phyloP scores from a whole-genome alignment of 192 early-diverging fungal genomes.

The Podila epicladia region DNA sequence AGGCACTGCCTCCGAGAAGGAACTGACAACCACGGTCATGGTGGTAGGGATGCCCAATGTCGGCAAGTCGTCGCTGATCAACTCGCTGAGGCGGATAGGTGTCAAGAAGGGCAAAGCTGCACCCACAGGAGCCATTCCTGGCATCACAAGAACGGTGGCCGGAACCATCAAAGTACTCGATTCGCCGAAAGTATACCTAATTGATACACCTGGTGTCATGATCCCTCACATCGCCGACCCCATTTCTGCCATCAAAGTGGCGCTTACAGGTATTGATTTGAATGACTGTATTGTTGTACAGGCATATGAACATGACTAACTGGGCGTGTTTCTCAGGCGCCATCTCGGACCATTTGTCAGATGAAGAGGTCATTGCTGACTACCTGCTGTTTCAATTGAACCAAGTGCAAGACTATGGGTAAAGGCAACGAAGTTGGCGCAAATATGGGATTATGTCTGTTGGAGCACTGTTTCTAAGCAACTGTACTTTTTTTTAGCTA shows the following conservation, averaged over 20 bases:
- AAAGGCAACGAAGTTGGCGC: slow-evolving; percentile 4
- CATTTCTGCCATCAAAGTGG: slow-evolving; percentile 86
- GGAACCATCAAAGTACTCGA: slow-evolving; percentile 81
- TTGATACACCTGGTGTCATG: slow-evolving; percentile 96
- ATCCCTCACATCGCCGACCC: slow-evolving; percentile 88
- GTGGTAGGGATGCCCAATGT: slow-evolving; percentile 98
- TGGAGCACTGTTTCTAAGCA: not conserved
- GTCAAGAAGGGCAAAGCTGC: slow-evolving; percentile 84
- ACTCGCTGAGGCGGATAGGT: slow-evolving; percentile 83
- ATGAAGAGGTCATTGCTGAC: slow-evolving; percentile 86
- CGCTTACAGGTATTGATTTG: slow-evolving; percentile 72
- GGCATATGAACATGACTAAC: not conserved
- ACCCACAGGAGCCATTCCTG: slow-evolving; percentile 84
- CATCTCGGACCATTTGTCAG: slow-evolving; percentile 86
- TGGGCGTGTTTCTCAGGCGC: slow-evolving; percentile 51
- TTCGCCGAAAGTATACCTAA: slow-evolving; percentile 90
- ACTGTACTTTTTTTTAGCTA: slow-evolving; percentile 54
- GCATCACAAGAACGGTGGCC: slow-evolving; percentile 84
- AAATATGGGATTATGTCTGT: not conserved
- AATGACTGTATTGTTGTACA: not conserved
- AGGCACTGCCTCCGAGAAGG: slow-evolving; percentile 44
- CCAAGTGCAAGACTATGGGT: slow-evolving; percentile 60
- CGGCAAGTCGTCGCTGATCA: slow-evolving; percentile 94
- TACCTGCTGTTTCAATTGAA: slow-evolving; percentile 92
- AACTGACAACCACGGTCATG: slow-evolving; percentile 68